A percentile compares a stretch with the other conserved stretches of the same genome.
These are phyloP conservation scores for Piper betle DNA, from an alignment of 164 flowering plant species.

Conservation along the genomic window DNA sequence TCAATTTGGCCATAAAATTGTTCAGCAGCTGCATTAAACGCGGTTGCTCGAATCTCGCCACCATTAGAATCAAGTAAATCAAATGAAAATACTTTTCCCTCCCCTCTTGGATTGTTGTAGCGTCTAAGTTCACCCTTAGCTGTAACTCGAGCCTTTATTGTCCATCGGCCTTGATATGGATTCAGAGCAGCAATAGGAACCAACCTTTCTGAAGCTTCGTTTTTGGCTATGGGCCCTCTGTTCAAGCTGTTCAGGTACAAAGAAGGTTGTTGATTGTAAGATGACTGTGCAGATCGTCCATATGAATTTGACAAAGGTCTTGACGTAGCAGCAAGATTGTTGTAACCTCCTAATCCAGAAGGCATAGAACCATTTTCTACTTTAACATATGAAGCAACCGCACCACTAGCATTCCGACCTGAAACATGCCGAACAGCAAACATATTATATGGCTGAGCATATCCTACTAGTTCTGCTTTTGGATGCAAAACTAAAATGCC, in stretches of 20 bases:
- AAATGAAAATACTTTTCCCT: slow-evolving; percentile 87
- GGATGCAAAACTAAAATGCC: slow-evolving; percentile 17
- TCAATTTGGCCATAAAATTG: slow-evolving; percentile 74
- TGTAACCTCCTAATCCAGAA: background rate
- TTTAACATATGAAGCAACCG: slow-evolving; percentile 17
- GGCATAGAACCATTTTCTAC: slow-evolving; percentile 12
- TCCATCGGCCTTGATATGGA: slow-evolving; percentile 90
- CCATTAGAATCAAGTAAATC: slow-evolving; percentile 93
- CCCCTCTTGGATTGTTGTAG: slow-evolving; percentile 72
- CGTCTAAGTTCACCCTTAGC: slow-evolving; percentile 66
- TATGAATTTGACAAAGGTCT: slow-evolving; percentile 23
- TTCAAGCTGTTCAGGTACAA: slow-evolving; percentile 30
- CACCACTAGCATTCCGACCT: slow-evolving; percentile 23
- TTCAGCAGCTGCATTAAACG: slow-evolving; percentile 87
- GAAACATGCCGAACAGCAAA: slow-evolving; percentile 19
- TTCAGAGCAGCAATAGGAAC: slow-evolving; percentile 84
- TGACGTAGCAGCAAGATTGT: slow-evolving; percentile 20
- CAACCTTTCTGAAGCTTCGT: slow-evolving; percentile 68
- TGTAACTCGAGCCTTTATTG: slow-evolving; percentile 91
- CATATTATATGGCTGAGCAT: slow-evolving; percentile 21
- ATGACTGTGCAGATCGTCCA: slow-evolving; percentile 28
- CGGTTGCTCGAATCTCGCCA: slow-evolving; percentile 87
- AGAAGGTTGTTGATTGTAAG: slow-evolving; percentile 53
- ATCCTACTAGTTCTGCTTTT: slow-evolving; percentile 12
- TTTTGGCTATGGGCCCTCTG: slow-evolving; percentile 73